Conservation (phyloP, 495 filamentous ascomycete genomes). For the Filosporella fistucella region DNA sequence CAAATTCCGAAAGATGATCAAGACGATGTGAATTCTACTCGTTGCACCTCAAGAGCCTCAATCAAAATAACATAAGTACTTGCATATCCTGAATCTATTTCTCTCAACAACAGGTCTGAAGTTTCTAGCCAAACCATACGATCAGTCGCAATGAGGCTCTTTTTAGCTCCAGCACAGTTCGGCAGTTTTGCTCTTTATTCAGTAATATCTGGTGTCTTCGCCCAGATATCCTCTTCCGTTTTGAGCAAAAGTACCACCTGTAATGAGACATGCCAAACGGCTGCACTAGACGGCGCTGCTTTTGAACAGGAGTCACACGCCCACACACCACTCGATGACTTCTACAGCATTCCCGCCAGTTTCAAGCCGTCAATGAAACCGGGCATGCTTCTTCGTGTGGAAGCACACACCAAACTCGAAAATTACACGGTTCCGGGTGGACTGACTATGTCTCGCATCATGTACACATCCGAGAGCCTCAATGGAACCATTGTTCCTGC, state of each 20-base stretch:
- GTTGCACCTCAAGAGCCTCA: too few species aligned
- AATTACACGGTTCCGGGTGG: constrained; percentile 32
- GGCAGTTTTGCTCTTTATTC: background rate
- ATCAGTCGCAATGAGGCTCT: constrained; percentile 5
- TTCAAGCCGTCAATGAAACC: constrained; percentile 15
- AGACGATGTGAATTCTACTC: too few species aligned
- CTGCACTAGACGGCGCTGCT: background rate
- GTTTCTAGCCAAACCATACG: too few species aligned
- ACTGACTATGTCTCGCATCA: constrained; percentile 40
- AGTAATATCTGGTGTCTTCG: background rate
- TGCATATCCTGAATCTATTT: too few species aligned
- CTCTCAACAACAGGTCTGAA: too few species aligned
- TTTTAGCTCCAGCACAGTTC: background rate
- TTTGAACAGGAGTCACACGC: constrained; percentile 2
- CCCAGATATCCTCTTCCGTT: background rate
- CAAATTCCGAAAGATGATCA: too few species aligned
- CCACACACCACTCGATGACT: constrained; percentile 17
- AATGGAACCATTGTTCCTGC: constrained; percentile 43
- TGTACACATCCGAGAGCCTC: constrained; percentile 40
- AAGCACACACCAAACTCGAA: constrained; percentile 29
- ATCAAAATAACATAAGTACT: too few species aligned
- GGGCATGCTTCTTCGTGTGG: constrained; percentile 31
- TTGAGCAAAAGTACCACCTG: constrained; percentile 3
- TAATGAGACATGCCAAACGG: background rate
- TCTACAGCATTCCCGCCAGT: constrained; percentile 24